Evolutionary conservation across 352 stramenopile genomes (phyloP).

Genomic region (Globisporangium splendens): DNA sequence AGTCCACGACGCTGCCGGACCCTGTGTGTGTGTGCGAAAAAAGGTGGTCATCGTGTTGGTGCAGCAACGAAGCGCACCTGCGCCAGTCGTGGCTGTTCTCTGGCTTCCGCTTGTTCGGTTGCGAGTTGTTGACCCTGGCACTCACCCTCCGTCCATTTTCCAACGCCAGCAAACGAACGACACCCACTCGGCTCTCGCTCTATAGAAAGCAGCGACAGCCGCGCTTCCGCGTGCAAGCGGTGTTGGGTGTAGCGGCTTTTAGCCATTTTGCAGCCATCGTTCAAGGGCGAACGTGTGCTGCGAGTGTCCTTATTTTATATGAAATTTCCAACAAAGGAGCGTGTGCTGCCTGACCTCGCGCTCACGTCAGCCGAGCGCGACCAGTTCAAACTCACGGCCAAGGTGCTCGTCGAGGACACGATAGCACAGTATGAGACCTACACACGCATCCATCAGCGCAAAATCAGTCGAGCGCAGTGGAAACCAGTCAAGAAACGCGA

Average conservation of each 20-base stretch:
- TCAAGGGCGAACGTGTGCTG: not conserved
- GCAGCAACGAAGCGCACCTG: too few relatives aligned
- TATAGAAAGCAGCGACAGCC: not conserved
- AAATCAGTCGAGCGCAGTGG: slow-evolving; percentile 35
- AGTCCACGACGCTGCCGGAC: too few relatives aligned
- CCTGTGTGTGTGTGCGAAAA: too few relatives aligned
- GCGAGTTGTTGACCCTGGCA: too few relatives aligned
- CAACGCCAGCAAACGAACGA: too few relatives aligned
- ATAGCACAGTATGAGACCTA: slow-evolving; percentile 34
- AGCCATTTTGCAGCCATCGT: not conserved
- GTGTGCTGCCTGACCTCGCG: slow-evolving; percentile 7
- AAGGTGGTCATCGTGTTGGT: too few relatives aligned
- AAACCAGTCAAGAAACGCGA: slow-evolving; percentile 40
- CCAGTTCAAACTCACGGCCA: slow-evolving; percentile 10
- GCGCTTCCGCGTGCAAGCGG: too few relatives aligned
- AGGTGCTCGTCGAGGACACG: slow-evolving; percentile 35
- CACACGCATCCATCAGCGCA: slow-evolving; percentile 15
- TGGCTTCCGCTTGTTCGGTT: too few relatives aligned
- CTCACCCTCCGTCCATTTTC: too few relatives aligned
- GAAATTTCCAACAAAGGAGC: slow-evolving; percentile 14
- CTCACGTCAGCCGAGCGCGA: slow-evolving; percentile 7
- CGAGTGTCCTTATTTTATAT: not conserved
- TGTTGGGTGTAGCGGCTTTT: too few relatives aligned
- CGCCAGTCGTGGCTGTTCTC: too few relatives aligned
- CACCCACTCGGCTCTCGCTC: not conserved